Base-by-base conservation (phyloP, 345 rosid genomes). In the Psidium friedrichsthalianum region DNA sequence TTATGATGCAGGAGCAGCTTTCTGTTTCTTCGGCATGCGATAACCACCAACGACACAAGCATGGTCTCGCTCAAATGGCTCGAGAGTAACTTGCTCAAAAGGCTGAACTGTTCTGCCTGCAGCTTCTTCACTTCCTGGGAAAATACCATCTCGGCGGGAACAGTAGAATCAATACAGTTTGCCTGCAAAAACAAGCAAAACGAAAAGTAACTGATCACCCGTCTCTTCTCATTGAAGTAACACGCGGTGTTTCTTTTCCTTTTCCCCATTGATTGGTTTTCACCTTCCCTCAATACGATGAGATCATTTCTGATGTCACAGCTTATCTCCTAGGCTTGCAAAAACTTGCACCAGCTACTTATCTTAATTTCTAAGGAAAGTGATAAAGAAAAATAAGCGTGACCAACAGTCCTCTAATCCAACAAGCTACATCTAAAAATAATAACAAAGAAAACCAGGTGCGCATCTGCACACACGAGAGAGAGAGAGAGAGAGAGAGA, bases 21-120 rank as follows among this genome's bases (percentile, higher is more conserved):
- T 94, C 88, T 93, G 93, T 86, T 96, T 95, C 95, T 94, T 96
- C 0, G 98, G 95, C 96, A 95, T 85, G 1, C 99, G 90, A 89
- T 94, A 97, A 42, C 92, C 95, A 9, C 99, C 98, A 0, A 95
- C 94, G 2, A 97, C 99, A 86, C 98, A 96, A 6, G 98, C 98
- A 86, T 96, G 99, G 88, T 96, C 99, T 59, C 98, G 92, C 92
- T 97, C 98, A 76, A 94, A 95, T 1, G 98, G 98, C 92, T 96
- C 99, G 0, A 94, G 94, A 27, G 98, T 97, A 5, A 97, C 98
- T 86, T 97, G 95, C 78, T 97, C 98, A 0, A 88, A 87, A 25
- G 99, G 99, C 87, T 97, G 93, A 97, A 95, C 86, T 97, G 96
- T 81, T 94, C 98, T 69, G 88, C 94, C 83, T 90, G 92, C 90